Base-by-base conservation (phyloP, 768 basidiomycete genomes). In the Podaxis rugospora region DNA sequence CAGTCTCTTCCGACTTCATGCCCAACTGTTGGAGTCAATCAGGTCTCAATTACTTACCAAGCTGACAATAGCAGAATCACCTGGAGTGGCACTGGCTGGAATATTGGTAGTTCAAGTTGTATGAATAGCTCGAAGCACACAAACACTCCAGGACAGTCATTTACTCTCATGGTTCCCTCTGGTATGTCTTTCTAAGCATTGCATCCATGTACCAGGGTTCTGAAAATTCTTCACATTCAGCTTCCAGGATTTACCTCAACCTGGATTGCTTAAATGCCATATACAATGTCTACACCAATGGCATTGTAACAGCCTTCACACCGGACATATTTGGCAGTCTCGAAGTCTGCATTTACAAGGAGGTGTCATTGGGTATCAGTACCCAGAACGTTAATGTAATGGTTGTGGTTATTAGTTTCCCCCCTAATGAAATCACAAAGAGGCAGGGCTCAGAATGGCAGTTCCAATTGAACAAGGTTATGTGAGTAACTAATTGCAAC, bases 391-490 rank as follows among this genome's bases (percentile, higher is more conserved):
- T 60, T 39, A 60, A 60, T 23, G 10, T 60, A 2, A 60, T 51
- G 5, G 59, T 54, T 21, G 59, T 60, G 13, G 51, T 60, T 27
- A 18, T 46, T 47, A 51, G 51, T 5, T 1, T 27, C 2, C 14
- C 40, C 9, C 4, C 13, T n/a, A 59, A 27, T 35, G 25, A 5
- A 18, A 57, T 49, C 7, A 10, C 21, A 9, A 60, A 44, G 28
- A 60, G 59, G 51, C 59, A 60, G 52, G 35, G 16, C 28, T 11
- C 28, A 23, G 50, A 40, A 14, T 54, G 51, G 51, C 25, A 18
- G 11, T 60, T 60, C 59, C 58, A 59, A 25, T 21, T 59, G 51
- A 59, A 59, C 16, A 51, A 59, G 16, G 23, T 59, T 42, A 23
- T 40, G 58, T 59, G 32, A 59, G 58, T 51, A 27, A 9, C 7